These are phyloP conservation scores for Penicillium coprophilum DNA, from an alignment of 495 filamentous ascomycete genomes.

Conservation along the genomic window DNA sequence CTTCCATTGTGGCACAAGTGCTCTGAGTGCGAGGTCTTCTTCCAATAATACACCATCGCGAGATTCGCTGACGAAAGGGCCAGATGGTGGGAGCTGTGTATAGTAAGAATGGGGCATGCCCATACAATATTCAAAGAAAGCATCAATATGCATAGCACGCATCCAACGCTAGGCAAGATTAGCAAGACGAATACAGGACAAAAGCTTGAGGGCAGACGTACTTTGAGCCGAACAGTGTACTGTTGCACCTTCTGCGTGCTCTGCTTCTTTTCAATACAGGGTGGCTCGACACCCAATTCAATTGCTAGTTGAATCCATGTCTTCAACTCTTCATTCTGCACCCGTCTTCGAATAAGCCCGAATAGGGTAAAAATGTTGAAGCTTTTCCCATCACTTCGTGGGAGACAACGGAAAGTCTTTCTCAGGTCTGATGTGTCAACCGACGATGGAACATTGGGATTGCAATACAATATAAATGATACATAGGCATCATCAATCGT, in stretches of 20 bases:
- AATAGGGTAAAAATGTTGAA: constrained; percentile 84
- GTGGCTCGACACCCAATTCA: constrained; percentile 86
- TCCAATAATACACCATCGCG: constrained; percentile 87
- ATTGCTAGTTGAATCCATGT: constrained; percentile 93
- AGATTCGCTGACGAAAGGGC: constrained; percentile 60
- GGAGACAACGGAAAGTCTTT: constrained; percentile 78
- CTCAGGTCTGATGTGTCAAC: constrained; percentile 71
- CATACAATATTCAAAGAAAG: constrained; percentile 90
- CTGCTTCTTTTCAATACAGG: constrained; percentile 79
- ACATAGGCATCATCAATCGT: constrained; percentile 88
- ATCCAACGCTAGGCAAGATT: constrained; percentile 75
- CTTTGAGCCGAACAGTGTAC: constrained; percentile 92
- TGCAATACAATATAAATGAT: constrained; percentile 88
- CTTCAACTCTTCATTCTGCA: constrained; percentile 79
- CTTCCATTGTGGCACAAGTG: constrained; percentile 84
- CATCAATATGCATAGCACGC: constrained; percentile 96
- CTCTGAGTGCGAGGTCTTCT: constrained; percentile 89
- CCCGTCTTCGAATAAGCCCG: constrained; percentile 77
- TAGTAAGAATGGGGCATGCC: constrained; percentile 81
- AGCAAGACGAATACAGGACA: background rate
- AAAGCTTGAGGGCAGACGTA: constrained; percentile 34
- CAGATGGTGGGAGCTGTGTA: constrained; percentile 68
- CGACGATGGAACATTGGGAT: constrained; percentile 70
- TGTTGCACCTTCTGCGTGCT: constrained; percentile 97
- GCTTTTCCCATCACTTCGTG: constrained; percentile 88